A percentile compares a stretch with the other conserved stretches of the same genome.
Conservation (phyloP, 2,329 filamentous ascomycete genomes). For the Ceratocystis cacaofunesta region DNA sequence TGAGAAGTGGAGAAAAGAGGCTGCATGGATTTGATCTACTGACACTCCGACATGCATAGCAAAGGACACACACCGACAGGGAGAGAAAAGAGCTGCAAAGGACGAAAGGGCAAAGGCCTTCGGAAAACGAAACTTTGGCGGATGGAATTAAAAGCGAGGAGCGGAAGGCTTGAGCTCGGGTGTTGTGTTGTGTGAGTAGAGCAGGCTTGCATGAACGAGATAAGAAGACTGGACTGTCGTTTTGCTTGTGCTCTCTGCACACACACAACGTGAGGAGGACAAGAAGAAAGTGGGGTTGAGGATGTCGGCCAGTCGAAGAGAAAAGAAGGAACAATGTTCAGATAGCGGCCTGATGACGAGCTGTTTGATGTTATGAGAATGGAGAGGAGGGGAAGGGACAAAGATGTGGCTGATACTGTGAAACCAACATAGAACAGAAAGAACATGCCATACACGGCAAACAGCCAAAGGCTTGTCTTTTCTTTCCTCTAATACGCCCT, state of each 20-base stretch:
- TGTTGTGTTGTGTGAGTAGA: neutral
- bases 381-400: neutral
- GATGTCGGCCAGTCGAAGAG: neutral
- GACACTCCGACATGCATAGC: conserved; percentile 7
- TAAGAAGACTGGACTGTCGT: neutral
- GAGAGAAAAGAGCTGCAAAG: neutral
- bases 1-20: conserved; percentile 2
- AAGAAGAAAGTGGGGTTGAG: neutral
- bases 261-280: neutral
- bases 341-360: neutral
- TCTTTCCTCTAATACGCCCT: neutral
- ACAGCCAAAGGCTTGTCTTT: neutral
- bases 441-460: neutral
- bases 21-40: neutral
- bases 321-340: neutral
- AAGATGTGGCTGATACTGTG: neutral
- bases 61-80: neutral
- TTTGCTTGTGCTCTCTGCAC: neutral
- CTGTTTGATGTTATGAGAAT: neutral
- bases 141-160: no score
- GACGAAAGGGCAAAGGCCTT: neutral
- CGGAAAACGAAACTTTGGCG: no score
- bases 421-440: neutral
- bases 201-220: conserved; percentile 1
- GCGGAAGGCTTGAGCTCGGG: neutral